A percentile compares a stretch with the other conserved stretches of the same genome.
Evolutionary conservation across 2,329 filamentous ascomycete genomes (phyloP).

Genomic region (Phialophora verrucosa): DNA sequence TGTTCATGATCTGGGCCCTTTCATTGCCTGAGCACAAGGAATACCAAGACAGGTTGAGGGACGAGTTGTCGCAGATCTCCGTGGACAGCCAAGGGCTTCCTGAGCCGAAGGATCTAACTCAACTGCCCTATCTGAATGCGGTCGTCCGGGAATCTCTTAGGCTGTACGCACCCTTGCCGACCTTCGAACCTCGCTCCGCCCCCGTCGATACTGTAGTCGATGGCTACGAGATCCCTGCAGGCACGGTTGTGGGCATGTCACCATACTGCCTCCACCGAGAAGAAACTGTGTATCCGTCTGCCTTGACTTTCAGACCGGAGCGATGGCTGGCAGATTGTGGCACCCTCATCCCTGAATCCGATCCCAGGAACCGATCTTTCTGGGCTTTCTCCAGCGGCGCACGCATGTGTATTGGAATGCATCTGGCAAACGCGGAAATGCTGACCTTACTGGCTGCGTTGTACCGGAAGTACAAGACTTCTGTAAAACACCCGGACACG

Average conservation of each 20-base stretch:
- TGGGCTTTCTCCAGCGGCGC: conserved; percentile 51
- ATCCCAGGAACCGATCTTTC: conserved; percentile 40
- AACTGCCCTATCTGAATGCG: conserved; percentile 54
- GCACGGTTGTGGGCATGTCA: conserved; percentile 44
- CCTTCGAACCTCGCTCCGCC: conserved; percentile 54
- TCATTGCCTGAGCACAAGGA: conserved; percentile 51
- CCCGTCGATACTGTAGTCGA: conserved; percentile 45
- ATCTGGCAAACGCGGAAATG: conserved; percentile 59
- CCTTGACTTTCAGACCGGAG: conserved; percentile 53
- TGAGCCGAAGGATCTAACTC: conserved; percentile 46
- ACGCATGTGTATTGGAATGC: conserved; percentile 51
- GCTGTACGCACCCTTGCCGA: conserved; percentile 57
- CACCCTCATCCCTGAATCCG: conserved; percentile 33
- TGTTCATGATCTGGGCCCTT: conserved; percentile 59
- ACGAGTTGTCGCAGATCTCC: conserved; percentile 47
- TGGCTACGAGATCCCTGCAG: conserved; percentile 42
- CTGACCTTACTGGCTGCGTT: conserved; percentile 54
- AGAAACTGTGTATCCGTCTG: conserved; percentile 53
- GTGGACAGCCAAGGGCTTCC: conserved; percentile 45
- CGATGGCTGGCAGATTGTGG: conserved; percentile 37
- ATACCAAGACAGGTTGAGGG: conserved; percentile 53
- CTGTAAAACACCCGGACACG: conserved; percentile 38
- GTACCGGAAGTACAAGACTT: conserved; percentile 53
- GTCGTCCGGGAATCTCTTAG: conserved; percentile 58
- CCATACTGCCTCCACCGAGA: conserved; percentile 49